These are phyloP conservation scores for Irpex lacteus DNA, from an alignment of 1,284 basidiomycete species.

Conservation along the genomic window DNA sequence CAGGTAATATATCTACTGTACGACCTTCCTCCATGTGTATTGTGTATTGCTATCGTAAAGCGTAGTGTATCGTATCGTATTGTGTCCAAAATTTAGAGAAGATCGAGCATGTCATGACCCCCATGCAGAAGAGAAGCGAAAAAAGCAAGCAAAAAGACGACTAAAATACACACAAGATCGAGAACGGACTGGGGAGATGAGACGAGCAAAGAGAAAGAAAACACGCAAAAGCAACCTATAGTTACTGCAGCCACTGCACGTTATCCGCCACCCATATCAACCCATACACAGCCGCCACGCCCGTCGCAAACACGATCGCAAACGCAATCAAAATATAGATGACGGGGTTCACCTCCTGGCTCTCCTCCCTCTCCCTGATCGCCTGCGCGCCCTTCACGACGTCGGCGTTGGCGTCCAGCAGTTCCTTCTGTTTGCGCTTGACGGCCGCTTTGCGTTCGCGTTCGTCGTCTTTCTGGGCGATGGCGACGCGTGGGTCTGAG, in stretches of 20 bases:
- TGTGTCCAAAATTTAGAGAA: not conserved
- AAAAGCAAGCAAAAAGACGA: not conserved
- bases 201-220: not conserved
- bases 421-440: slow-evolving; percentile 39
- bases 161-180: not conserved
- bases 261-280: slow-evolving; percentile 10
- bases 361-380: slow-evolving; percentile 12
- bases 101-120: not conserved
- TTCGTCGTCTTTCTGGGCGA: slow-evolving; percentile 40
- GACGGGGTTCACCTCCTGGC: not conserved
- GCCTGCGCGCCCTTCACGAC: slow-evolving; percentile 18
- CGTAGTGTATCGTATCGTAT: not conserved
- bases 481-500: slow-evolving; percentile 54
- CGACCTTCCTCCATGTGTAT: not conserved
- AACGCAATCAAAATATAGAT: slow-evolving; percentile 10
- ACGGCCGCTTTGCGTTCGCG: slow-evolving; percentile 33
- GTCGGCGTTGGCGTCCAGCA: slow-evolving; percentile 20
- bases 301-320: slow-evolving; percentile 4
- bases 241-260: not conserved
- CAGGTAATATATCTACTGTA: not conserved
- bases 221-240: not conserved
- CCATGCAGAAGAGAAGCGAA: no score
- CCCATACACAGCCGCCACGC: slow-evolving; percentile 8
- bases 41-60: not conserved
- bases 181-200: not conserved